phyloP scores from a whole-genome alignment of 129 eudicot species.

The Pulicaria dysenterica region DNA sequence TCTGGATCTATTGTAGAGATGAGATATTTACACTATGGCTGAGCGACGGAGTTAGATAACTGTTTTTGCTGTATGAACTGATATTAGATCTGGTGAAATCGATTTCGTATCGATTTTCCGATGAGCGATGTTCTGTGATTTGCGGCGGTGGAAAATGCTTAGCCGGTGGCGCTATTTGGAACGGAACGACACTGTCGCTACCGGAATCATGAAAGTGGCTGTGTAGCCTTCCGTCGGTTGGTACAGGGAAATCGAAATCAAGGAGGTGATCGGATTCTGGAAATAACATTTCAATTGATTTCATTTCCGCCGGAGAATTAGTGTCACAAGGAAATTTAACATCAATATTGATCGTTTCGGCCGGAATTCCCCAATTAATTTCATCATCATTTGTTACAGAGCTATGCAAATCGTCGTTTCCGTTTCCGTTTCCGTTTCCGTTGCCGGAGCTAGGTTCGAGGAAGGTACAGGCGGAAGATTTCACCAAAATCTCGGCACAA shows the following conservation, averaged over 20 bases:
- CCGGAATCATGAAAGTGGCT: constrained; percentile 36
- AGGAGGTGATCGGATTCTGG: constrained; percentile 55
- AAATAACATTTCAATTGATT: constrained; percentile 48
- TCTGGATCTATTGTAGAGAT: background rate
- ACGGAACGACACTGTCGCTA: constrained; percentile 75
- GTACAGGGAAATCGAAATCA: constrained; percentile 53
- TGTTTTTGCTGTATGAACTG: constrained; percentile 42
- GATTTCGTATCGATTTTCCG: constrained; percentile 59
- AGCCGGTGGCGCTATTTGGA: constrained; percentile 34
- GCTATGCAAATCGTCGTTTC: constrained; percentile 23
- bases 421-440: constrained; percentile 12
- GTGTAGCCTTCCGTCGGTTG: constrained; percentile 30
- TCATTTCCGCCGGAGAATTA: constrained; percentile 47
- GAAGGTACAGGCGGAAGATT: constrained; percentile 21
- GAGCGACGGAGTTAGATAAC: constrained; percentile 45
- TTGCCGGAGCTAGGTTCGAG: constrained; percentile 15
- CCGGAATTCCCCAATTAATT: constrained; percentile 30
- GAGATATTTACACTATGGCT: constrained; percentile 59
- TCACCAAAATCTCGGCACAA: constrained; percentile 28
- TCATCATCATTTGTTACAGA: constrained; percentile 30
- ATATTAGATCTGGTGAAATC: constrained; percentile 68
- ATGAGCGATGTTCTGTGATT: constrained; percentile 22
- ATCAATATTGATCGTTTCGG: constrained; percentile 7
- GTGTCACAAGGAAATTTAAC: constrained; percentile 24
- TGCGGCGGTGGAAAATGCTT: constrained; percentile 19